Base-by-base conservation (phyloP, 257 asterid species). In the Nicotiana obtusifolia region DNA sequence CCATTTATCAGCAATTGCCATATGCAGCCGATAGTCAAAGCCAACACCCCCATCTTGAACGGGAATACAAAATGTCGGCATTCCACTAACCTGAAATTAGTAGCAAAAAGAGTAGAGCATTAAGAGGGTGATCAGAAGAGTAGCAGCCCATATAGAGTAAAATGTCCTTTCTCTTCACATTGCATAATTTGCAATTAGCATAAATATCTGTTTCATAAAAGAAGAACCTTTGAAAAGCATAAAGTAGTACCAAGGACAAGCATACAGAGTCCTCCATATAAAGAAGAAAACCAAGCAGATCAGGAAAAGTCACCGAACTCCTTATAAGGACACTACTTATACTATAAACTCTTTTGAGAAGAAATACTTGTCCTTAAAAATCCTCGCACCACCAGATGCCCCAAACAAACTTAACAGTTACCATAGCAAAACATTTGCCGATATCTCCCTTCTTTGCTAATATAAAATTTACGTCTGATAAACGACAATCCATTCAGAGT, bases 1-100 rank as follows among this genome's bases (percentile, higher is more conserved):
- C 99, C 99, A 96, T 86, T 96, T 94, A 88, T 96, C 99, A 54
- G 99, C 98, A 88, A 96, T 84, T 80, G 99, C 99, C 99, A 96
- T 96, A 78, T 96, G 99, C 78, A 96, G 91, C 79, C 99, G 98
- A 87, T 92, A 96, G 87, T 96, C 98, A 87, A 96, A 96, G 71
- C 99, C 98, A 85, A 94, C 87, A 76, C 99, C 99, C 5, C 99
- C 99, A 89, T 94, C 99, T 89, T 87, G 86, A 86, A 94, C 91
- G 76, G 99, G 91, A 84, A 94, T 84, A 84, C 98, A 91, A 85
- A 94, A 93, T 17, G 98, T 64, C 35, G 99, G 99, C 99, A 96
- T 96, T 87, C 99, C 99, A 83, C 98, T 94, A 57, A 96, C 99
- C 99, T 95, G 95, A 84, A 84, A 86, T 78, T 49, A 75, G 80